phyloP scores from a whole-genome alignment of 352 stramenopile genomes.

The Chloridella minuta region DNA sequence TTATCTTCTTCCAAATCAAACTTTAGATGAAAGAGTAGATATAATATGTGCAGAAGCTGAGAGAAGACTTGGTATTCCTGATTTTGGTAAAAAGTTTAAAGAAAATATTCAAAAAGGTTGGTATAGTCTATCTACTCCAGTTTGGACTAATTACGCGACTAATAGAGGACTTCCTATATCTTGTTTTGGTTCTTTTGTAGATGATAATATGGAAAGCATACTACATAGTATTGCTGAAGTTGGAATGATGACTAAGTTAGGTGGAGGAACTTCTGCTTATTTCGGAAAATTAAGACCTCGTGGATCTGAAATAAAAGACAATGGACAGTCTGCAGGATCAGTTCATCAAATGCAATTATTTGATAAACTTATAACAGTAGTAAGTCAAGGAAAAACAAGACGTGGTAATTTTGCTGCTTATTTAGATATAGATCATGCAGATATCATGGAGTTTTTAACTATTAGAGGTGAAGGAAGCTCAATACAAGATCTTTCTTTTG shows the following conservation, averaged over 20 bases:
- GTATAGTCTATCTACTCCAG: background rate
- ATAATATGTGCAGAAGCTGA: too few species aligned
- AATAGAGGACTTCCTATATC: background rate
- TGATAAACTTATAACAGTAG: background rate
- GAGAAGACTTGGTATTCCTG: background rate
- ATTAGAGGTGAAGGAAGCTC: background rate
- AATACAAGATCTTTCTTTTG: background rate
- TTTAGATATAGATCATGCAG: background rate
- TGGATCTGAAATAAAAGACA: background rate
- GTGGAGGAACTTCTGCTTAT: background rate
- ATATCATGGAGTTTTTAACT: background rate
- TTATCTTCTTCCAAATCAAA: too few species aligned
- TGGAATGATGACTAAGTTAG: background rate
- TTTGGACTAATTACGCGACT: background rate
- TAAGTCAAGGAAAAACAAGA: background rate
- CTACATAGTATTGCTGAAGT: background rate
- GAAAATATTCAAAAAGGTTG: background rate
- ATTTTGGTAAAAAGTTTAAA: background rate
- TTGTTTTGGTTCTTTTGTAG: background rate
- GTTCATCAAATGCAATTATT: background rate
- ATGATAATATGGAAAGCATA: background rate
- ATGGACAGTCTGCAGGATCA: background rate
- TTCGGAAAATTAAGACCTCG: background rate
- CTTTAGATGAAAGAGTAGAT: too few species aligned
- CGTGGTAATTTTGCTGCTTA: background rate